Base-by-base conservation (phyloP, 345 rosid species). In the Draba incana region DNA sequence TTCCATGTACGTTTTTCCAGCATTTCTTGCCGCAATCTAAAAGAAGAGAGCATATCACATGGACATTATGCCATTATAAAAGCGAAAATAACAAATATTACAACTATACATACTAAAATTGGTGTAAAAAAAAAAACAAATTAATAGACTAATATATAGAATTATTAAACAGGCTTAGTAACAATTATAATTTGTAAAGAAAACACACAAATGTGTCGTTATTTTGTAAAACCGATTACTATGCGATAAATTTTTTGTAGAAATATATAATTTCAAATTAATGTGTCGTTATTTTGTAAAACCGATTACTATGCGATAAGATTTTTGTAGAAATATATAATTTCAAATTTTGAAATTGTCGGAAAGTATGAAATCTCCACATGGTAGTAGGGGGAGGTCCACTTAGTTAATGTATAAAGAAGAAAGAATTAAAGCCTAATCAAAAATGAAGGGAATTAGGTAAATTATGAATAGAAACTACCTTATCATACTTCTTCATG, bases 401-500 rank as follows among this genome's bases (percentile, higher is more conserved):
- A 35, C 39, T 35, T 35, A 35, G 10, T 35, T 35, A 35, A 8
- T 35, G 39, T 8, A 35, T 35, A 35, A 27, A 9, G 28, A 42
- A 63, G 4, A 20, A 8, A 11, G 41, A 48, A 49, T 24, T 51
- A 12, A 39, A 49, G 13, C 57, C 35, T 33, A 35, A 35, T 35
- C 8, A 35, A 35, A 20, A 8, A 63, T 35, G 20, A 0, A 5
- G n/a, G 47, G 56, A 33, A 31, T 64, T 35, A 37, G 10, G 6
- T 20, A 57, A 16, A 41, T 52, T 47, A 2, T 37, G 66, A 38
- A 8, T 41, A 62, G 42, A 37, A 50, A 28, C 4, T 70, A 80
- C 81, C 83, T 80, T 80, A 75, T 82, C 85, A 54, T 82, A 79
- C 72, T 82, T 82, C 78, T 82, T 82, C 78, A 69, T 33, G 75